Base-by-base conservation (phyloP, 2,329 filamentous ascomycete genomes). In the Colletotrichum paranaense region DNA sequence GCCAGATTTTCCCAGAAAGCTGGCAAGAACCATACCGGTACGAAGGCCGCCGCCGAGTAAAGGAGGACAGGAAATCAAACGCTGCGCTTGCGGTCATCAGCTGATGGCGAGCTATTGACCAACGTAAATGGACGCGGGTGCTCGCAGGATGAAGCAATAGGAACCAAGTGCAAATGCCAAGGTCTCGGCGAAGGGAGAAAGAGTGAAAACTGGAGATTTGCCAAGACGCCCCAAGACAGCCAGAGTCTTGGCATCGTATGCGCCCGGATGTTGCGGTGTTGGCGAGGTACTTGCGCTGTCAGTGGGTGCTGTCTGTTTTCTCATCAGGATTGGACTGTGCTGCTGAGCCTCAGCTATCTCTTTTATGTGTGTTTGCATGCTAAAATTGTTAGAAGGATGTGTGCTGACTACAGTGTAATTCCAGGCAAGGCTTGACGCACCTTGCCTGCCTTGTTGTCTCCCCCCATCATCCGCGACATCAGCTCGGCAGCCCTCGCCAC, bases 231-330 rank as follows among this genome's bases (percentile, higher is more conserved):
- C 67, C 71, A 73, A 73, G 70, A 73, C 67, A 73, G 67, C 71
- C 71, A 73, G 65, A 70, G 71, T 73, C 71, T 73, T 73, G 71
- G 71, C 71, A 73, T 73, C 46, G 67, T 73, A 73, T 73, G 71
- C 71, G 67, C 71, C 71, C 71, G 71, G 71, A 73, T 73, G 71
- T 73, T 32, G 56, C 71, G 71, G 71, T 73, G 71, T 57, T 73
- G 71, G 67, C 67, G 46, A 30, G 49, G 59, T 62, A 73, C 71
- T 24, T 52, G 56, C 8, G 4, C 9, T 35, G 65, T 16, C 66
- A 53, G 66, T 53, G 65, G 16, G 42, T 5, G n/a, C 5, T n/a
- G 3, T 26, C 22, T 4, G 30, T 71, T 49, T 8, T 55, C 2
- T n/a, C 11, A 1, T n/a, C 2, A 11, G 22, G 1, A 3, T 22